Conservation (phyloP, 768 basidiomycete species). For the Multifurca ochricompacta region DNA sequence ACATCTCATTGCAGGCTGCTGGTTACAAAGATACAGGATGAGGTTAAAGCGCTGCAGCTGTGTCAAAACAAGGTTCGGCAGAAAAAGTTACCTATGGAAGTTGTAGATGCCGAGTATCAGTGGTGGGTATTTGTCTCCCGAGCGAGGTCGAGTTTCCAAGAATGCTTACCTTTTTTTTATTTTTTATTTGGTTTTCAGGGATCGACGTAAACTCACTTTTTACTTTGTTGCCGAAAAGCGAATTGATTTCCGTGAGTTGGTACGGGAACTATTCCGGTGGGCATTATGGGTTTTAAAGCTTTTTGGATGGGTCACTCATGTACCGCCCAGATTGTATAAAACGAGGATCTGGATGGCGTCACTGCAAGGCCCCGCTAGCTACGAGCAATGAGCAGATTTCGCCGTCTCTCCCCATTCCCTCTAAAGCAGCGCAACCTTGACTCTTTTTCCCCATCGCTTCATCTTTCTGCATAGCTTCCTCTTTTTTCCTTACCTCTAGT, state of each 20-base stretch:
- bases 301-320: not conserved
- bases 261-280: slow-evolving; percentile 87
- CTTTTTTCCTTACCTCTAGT: not conserved
- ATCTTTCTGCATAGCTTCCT: not conserved
- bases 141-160: not conserved
- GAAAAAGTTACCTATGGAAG: slow-evolving; percentile 96
- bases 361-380: slow-evolving; percentile 42
- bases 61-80: slow-evolving; percentile 89
- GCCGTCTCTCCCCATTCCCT: not conserved
- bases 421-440: not conserved
- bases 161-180: not conserved
- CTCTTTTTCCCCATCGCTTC: not conserved
- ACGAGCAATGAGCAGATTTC: slow-evolving; percentile 33
- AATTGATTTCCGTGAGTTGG: slow-evolving; percentile 94
- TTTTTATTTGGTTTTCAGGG: slow-evolving; percentile 43
- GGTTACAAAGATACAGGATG: slow-evolving; percentile 79
- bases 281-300: slow-evolving; percentile 20
- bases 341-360: slow-evolving; percentile 96
- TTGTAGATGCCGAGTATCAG: slow-evolving; percentile 97
- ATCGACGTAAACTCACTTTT: slow-evolving; percentile 95
- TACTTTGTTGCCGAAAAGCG: slow-evolving; percentile 95
- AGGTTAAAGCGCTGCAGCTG: slow-evolving; percentile 83
- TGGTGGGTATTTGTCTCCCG: slow-evolving; percentile 48
- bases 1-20: slow-evolving; percentile 44
- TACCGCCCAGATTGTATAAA: slow-evolving; percentile 66